A percentile compares a stretch with the other conserved stretches of the same genome.
phyloP scores from a whole-genome alignment of 768 basidiomycete genomes.

The Boletellus ananiceps region DNA sequence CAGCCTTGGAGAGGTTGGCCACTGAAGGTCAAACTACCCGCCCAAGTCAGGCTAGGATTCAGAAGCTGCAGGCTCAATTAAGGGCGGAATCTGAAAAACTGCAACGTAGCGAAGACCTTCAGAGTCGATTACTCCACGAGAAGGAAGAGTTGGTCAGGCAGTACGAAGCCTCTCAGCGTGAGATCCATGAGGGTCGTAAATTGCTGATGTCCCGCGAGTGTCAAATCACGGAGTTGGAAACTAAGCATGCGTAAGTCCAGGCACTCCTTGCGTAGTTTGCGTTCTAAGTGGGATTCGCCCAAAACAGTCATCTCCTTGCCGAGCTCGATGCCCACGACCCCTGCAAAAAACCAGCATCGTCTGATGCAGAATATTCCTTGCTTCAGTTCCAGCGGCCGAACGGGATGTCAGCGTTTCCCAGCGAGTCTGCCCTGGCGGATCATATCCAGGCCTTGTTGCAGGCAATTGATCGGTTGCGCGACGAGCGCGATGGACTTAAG shows the following conservation, averaged over 20 bases:
- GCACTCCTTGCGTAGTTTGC: background rate
- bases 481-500: slow-evolving; percentile 58
- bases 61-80: slow-evolving; percentile 40
- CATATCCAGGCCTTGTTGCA: slow-evolving; percentile 54
- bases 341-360: background rate
- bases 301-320: slow-evolving; percentile 17
- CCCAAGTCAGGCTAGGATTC: slow-evolving; percentile 32
- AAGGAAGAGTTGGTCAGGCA: slow-evolving; percentile 48
- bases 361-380: background rate
- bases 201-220: slow-evolving; percentile 17
- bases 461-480: slow-evolving; percentile 63
- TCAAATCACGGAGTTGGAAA: slow-evolving; percentile 24
- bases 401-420: slow-evolving; percentile 3
- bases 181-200: slow-evolving; percentile 5
- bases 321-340: slow-evolving; percentile 11
- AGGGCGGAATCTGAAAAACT: slow-evolving; percentile 39
- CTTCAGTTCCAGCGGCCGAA: background rate
- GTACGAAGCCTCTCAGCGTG: slow-evolving; percentile 34
- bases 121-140: slow-evolving; percentile 47
- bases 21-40: slow-evolving; percentile 35
- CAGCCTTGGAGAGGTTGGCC: slow-evolving; percentile 48
- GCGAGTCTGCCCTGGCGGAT: slow-evolving; percentile 28
- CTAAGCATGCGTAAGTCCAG: slow-evolving; percentile 24
- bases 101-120: slow-evolving; percentile 39
- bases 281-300: background rate